Percentiles rank a stretch among this genome's conserved stretches.
phyloP scores from a whole-genome alignment of 257 asterid species.

The Capsicum chinense region DNA sequence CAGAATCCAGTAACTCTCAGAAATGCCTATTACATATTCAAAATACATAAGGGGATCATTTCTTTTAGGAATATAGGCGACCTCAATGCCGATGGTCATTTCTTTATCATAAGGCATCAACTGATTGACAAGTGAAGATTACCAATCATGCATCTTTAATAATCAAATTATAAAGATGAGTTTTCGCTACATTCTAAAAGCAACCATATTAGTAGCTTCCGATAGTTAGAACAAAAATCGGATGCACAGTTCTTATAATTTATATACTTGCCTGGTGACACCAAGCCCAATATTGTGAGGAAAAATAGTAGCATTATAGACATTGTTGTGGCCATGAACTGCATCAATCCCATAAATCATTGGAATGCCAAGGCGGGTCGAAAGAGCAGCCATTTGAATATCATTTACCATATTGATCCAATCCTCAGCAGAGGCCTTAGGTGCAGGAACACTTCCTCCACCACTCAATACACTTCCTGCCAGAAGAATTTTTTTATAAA shows the following conservation, averaged over 20 bases:
- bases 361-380: slow-evolving; percentile 49
- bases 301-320: slow-evolving; percentile 47
- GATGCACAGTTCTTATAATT: not conserved
- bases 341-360: slow-evolving; percentile 55
- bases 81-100: not conserved
- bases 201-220: not conserved
- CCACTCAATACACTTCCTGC: slow-evolving; percentile 54
- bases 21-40: not conserved
- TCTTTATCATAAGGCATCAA: slow-evolving; percentile 12
- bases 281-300: slow-evolving; percentile 55
- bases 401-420: slow-evolving; percentile 47
- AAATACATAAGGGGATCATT: not conserved
- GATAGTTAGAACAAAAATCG: not conserved
- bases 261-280: slow-evolving; percentile 44
- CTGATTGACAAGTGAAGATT: not conserved
- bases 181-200: not conserved
- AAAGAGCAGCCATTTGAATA: slow-evolving; percentile 45
- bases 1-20: not conserved
- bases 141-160: not conserved
- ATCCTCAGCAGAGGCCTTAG: slow-evolving; percentile 44
- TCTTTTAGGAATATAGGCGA: not conserved
- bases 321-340: slow-evolving; percentile 52
- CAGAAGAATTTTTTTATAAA: not conserved
- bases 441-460: slow-evolving; percentile 50
- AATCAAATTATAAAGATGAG: not conserved